Evolutionary conservation across 1,284 basidiomycete genomes (phyloP).

Genomic region (Ganoderma boninense): DNA sequence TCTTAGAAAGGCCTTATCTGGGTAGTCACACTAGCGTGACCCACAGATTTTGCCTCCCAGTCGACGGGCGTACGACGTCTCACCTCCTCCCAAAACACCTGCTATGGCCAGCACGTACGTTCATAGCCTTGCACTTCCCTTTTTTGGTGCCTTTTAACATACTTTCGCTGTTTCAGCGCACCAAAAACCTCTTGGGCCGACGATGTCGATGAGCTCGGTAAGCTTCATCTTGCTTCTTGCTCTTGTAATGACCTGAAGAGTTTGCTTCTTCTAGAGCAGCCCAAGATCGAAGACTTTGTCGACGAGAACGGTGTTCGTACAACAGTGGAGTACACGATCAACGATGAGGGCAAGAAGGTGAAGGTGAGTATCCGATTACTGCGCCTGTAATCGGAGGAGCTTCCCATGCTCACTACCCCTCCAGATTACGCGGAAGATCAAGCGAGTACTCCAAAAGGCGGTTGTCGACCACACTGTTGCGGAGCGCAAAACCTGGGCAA

Average conservation of each 20-base stretch:
- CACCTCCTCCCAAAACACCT: conserved; percentile 11
- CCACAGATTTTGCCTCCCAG: conserved; percentile 21
- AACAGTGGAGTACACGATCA: conserved; percentile 84
- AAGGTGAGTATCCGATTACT: conserved; percentile 69
- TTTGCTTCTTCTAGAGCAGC: conserved; percentile 42
- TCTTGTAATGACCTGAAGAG: background rate
- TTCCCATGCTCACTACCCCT: background rate
- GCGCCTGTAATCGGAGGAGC: background rate
- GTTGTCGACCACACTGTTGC: conserved; percentile 94
- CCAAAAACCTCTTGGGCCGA: conserved; percentile 85
- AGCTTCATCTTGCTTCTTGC: conserved; percentile 23
- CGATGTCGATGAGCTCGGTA: conserved; percentile 81
- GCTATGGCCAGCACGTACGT: conserved; percentile 31
- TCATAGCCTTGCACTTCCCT: background rate
- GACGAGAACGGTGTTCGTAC: conserved; percentile 93
- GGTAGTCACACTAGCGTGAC: conserved; percentile 20
- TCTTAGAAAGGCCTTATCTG: background rate
- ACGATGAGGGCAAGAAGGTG: conserved; percentile 95
- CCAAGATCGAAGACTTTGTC: conserved; percentile 67
- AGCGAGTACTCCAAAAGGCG: conserved; percentile 90
- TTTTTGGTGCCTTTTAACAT: background rate
- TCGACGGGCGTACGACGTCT: background rate
- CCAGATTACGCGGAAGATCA: conserved; percentile 88
- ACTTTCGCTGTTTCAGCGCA: conserved; percentile 24
- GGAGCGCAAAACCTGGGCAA: conserved; percentile 92